Evolutionary conservation across 225 moss, liverwort and hornwort genomes (phyloP).

Genomic region (Anthoceros angustus): DNA sequence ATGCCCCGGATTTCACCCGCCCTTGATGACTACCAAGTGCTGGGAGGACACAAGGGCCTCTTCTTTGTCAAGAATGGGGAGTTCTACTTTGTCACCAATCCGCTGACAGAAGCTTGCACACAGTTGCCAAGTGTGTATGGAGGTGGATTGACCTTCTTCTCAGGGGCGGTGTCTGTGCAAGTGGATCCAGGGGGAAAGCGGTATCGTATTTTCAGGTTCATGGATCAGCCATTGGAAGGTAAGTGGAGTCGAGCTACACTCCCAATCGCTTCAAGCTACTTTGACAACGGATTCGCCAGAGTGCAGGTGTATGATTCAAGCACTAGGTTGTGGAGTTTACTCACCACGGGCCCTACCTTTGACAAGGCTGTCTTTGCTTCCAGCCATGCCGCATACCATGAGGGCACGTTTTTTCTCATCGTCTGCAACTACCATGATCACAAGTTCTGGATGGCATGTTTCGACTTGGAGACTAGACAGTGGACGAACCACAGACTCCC

Average conservation of each 20-base stretch:
- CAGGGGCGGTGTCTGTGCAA: not conserved
- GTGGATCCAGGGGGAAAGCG: not conserved
- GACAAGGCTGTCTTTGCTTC: not conserved
- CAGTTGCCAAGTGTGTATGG: not conserved
- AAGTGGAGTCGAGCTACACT: not conserved
- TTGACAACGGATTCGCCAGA: not conserved
- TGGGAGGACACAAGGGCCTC: not conserved
- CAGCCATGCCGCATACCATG: not conserved
- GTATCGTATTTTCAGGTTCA: not conserved
- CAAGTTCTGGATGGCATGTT: not conserved
- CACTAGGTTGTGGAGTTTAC: not conserved
- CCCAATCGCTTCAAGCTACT: not conserved
- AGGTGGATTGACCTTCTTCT: not conserved
- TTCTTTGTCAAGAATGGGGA: not conserved
- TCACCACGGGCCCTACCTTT: not conserved
- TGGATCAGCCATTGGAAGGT: not conserved
- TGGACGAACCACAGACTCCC: not conserved
- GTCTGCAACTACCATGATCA: not conserved
- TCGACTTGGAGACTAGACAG: not conserved
- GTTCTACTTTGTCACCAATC: not conserved
- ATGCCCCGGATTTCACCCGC: not conserved
- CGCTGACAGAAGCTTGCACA: not conserved
- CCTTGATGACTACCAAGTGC: not conserved
- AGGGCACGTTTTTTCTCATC: not conserved
- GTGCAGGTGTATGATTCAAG: not conserved